Evolutionary conservation across 208 protist species (phyloP).

Genomic region (Naegleria fowleri): DNA sequence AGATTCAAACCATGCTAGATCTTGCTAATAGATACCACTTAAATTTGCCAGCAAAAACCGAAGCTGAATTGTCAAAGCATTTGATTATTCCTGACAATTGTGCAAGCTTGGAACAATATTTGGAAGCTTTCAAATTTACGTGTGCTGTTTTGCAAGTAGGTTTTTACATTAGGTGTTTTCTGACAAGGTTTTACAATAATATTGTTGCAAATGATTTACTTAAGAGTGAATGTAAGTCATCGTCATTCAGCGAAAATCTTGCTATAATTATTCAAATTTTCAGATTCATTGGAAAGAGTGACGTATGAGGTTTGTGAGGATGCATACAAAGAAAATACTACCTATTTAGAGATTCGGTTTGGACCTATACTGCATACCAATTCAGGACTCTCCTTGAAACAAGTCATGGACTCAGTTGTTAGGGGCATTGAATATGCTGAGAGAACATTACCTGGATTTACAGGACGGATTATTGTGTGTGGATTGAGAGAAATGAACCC

Average conservation of each 20-base stretch:
- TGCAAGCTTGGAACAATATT: neutral
- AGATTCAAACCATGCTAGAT: neutral
- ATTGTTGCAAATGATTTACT: no score
- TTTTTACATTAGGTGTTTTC: neutral
- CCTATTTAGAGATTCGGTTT: slow-evolving; percentile 18
- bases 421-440: neutral
- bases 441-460: neutral
- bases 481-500: neutral
- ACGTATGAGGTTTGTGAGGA: slow-evolving; percentile 12
- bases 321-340: neutral
- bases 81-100: neutral
- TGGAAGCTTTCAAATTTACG: neutral
- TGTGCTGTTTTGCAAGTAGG: neutral
- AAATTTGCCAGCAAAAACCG: neutral
- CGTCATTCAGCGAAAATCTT: no score
- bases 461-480: neutral
- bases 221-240: neutral
- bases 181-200: no score
- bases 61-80: neutral
- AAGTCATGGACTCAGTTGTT: neutral
- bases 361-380: neutral
- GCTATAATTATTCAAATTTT: neutral
- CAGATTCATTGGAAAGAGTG: neutral
- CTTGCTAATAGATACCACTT: neutral
- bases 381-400: neutral